Evolutionary conservation across 192 early-diverging fungal genomes (phyloP).

Genomic region (Rhizophagus prolifer): DNA sequence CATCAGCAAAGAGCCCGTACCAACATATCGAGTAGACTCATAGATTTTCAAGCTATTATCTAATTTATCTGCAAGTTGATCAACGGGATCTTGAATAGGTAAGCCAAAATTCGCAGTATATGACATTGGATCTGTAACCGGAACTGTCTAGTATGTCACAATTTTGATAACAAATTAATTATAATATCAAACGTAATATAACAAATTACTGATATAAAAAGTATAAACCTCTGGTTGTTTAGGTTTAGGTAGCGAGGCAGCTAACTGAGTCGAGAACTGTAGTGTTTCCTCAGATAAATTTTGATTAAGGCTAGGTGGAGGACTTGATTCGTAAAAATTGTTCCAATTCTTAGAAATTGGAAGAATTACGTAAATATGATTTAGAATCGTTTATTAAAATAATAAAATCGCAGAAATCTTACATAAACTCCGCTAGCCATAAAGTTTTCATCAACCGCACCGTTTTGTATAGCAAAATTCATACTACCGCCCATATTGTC

Average conservation of each 20-base stretch:
- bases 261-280: slow-evolving; percentile 10
- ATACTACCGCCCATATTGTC: background rate
- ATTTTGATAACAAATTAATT: background rate
- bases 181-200: background rate
- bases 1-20: slow-evolving; percentile 14
- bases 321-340: background rate
- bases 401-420: background rate
- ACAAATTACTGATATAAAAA: background rate
- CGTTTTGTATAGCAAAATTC: slow-evolving; percentile 5
- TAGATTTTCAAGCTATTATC: slow-evolving; percentile 19
- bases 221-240: background rate
- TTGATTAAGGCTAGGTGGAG: slow-evolving; percentile 28
- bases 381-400: background rate
- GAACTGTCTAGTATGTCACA: background rate
- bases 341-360: background rate
- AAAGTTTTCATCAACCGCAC: background rate
- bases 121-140: background rate
- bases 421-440: background rate
- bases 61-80: slow-evolving; percentile 23
- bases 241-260: background rate
- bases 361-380: background rate
- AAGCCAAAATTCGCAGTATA: background rate
- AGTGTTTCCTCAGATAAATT: slow-evolving; percentile 19
- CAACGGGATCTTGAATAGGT: slow-evolving; percentile 2
- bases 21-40: slow-evolving; percentile 25